Evolutionary conservation across 805 yeast genomes (phyloP).

Genomic region (Lachancea thermotolerans): DNA sequence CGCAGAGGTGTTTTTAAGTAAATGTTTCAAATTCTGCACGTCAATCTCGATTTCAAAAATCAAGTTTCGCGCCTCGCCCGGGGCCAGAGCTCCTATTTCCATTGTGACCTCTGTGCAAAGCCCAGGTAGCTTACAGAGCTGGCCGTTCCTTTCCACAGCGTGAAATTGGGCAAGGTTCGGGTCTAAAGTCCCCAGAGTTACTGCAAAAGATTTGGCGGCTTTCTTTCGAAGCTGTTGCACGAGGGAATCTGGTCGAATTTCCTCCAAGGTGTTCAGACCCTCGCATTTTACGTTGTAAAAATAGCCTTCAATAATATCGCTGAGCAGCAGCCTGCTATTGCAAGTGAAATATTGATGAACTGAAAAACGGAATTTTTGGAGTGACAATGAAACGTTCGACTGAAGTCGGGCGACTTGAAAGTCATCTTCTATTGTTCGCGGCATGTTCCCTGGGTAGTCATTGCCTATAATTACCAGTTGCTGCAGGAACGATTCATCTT

Average conservation of each 20-base stretch:
- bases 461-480: slow-evolving; percentile 9
- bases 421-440: slow-evolving; percentile 2
- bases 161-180: slow-evolving; percentile 3
- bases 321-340: slow-evolving; percentile 1
- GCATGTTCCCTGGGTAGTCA: neutral
- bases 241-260: neutral
- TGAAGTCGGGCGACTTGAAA: neutral
- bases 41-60: slow-evolving; percentile 5
- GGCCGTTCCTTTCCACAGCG: slow-evolving; percentile 7
- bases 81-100: slow-evolving; percentile 3
- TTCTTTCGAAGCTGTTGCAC: neutral
- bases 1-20: neutral
- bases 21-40: slow-evolving; percentile 2
- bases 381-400: neutral
- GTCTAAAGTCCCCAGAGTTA: slow-evolving; percentile 2
- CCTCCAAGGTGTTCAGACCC: slow-evolving; percentile 1
- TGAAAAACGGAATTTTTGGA: neutral
- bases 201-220: neutral
- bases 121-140: neutral
- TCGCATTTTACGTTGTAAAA: slow-evolving; percentile 1
- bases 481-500: slow-evolving; percentile 3
- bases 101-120: slow-evolving; percentile 1
- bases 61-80: slow-evolving; percentile 6
- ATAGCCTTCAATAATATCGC: slow-evolving; percentile 1
- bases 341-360: slow-evolving; percentile 2